Evolutionary conservation across 441 rosid genomes (phyloP), one percentile per base, ranked within the genome.

Genomic region (Flueggea neowawraea): DNA sequence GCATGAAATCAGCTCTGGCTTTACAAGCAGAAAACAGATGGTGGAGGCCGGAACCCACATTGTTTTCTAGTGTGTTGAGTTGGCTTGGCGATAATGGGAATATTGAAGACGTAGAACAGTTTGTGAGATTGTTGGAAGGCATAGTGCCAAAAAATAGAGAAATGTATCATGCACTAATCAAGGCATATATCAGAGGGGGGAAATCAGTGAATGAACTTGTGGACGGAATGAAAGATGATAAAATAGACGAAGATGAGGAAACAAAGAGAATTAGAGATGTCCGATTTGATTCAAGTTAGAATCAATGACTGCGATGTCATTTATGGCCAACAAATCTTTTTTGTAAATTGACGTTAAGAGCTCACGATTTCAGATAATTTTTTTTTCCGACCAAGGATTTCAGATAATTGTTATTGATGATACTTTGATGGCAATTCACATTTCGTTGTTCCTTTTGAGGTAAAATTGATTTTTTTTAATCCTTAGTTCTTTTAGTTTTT

Each of bases 1-100:
- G 84, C 78, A 73, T 81, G 67, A 78, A 70, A 57, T 77, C 75
- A 74, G 89, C 84, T 52, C 70, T 84, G 31, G 82, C 74, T 62
- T 55, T 67, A 17, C 60, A 64, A 11, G 55, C 67, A 12, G 62
- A 64, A 63, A 74, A 78, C 53, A 65, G 22, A 16, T 59, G 22
- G 3, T 82, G 89, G 86, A 74, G 71, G 44, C 86, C 89, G 0
- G 80, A 82, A 63, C 58, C 57, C 48, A 3, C 12, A 7, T 31
- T 81, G 74, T 50, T 77, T n/a, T 72, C 81, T 11, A 67, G 55
- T 67, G 68, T 82, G 48, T 64, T 82, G 75, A 71, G 59, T 70
- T 84, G 89, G 86, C 70, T 80, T 59, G 76, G 74, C 41, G 81
- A 75, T 54, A 75, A 77, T 31, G 61, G 74, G 48, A 75, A 68